Evolutionary conservation across 2,329 filamentous ascomycete species (phyloP).

Genomic region (Xylaria polymorpha): DNA sequence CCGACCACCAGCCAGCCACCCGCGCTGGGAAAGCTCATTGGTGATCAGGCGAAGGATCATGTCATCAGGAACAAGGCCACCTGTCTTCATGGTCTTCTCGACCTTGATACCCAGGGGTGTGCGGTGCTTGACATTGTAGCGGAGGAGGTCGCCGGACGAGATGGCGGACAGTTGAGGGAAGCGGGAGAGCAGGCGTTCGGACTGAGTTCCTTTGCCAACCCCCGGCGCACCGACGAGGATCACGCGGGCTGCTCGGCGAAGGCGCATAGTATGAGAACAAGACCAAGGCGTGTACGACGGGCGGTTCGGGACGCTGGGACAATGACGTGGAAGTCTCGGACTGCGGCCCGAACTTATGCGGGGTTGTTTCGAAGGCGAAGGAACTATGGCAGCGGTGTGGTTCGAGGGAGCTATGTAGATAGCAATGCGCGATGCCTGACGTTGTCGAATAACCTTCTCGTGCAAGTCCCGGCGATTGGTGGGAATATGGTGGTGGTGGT

Average conservation of each 20-base stretch:
- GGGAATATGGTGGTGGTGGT: conserved; percentile 9
- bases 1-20: conserved; percentile 75
- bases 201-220: conserved; percentile 96
- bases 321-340: conserved; percentile 14
- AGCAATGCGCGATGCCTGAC: conserved; percentile 14
- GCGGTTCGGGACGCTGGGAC: conserved; percentile 28
- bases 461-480: neutral
- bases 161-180: conserved; percentile 92
- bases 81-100: conserved; percentile 86
- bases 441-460: neutral
- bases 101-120: conserved; percentile 92
- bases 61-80: conserved; percentile 89
- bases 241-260: conserved; percentile 85
- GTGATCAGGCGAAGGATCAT: conserved; percentile 94
- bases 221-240: conserved; percentile 97
- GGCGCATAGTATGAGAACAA: conserved; percentile 63
- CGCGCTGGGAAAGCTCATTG: conserved; percentile 84
- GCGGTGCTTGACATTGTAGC: conserved; percentile 89
- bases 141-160: conserved; percentile 91
- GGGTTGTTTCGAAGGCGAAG: neutral
- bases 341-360: conserved; percentile 5
- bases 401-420: neutral
- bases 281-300: conserved; percentile 13
- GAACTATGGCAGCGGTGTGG: neutral
- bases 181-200: conserved; percentile 83